Percentiles rank a stretch among this genome's conserved stretches.
These are phyloP conservation scores for Millerago galiae DNA, from an alignment of 805 yeast species.

Conservation along the genomic window DNA sequence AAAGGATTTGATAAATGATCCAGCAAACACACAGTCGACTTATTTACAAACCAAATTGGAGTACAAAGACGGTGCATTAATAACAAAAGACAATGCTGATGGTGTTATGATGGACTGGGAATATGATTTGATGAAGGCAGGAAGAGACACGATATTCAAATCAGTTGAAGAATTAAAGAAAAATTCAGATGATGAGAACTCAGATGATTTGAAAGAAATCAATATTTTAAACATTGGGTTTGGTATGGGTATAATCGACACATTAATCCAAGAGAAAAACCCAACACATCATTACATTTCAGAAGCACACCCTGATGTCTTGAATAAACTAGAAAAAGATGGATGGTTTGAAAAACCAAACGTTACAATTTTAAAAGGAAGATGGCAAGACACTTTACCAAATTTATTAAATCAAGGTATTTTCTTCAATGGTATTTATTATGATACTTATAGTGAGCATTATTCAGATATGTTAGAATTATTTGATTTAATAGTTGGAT, in stretches of 20 bases:
- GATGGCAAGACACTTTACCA: conserved; percentile 85
- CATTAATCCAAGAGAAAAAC: conserved; percentile 50
- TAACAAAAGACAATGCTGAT: conserved; percentile 68
- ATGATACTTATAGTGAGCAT: conserved; percentile 91
- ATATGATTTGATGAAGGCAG: conserved; percentile 68
- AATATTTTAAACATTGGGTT: conserved; percentile 82
- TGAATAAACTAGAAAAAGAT: conserved; percentile 55
- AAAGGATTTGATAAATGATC: conserved; percentile 34
- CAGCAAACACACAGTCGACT: conserved; percentile 58
- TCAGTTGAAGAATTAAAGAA: conserved; percentile 26
- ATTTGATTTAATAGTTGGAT: conserved; percentile 75
- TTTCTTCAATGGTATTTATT: conserved; percentile 85
- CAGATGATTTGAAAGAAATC: conserved; percentile 31
- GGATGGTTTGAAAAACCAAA: conserved; percentile 79
- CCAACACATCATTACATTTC: conserved; percentile 79
- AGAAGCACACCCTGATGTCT: conserved; percentile 93
- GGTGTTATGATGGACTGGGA: conserved; percentile 99
- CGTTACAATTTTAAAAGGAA: conserved; percentile 76
- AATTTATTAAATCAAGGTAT: conserved; percentile 56
- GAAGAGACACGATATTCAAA: conserved; percentile 66
- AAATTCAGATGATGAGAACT: background rate
- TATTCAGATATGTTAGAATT: conserved; percentile 83
- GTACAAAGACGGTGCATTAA: conserved; percentile 60
- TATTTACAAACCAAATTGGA: conserved; percentile 62
- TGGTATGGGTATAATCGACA: conserved; percentile 95